Evolutionary conservation across 345 rosid genomes (phyloP), one percentile per base, ranked within the genome.

Genomic region (Excoecaria cochinchinensis): DNA sequence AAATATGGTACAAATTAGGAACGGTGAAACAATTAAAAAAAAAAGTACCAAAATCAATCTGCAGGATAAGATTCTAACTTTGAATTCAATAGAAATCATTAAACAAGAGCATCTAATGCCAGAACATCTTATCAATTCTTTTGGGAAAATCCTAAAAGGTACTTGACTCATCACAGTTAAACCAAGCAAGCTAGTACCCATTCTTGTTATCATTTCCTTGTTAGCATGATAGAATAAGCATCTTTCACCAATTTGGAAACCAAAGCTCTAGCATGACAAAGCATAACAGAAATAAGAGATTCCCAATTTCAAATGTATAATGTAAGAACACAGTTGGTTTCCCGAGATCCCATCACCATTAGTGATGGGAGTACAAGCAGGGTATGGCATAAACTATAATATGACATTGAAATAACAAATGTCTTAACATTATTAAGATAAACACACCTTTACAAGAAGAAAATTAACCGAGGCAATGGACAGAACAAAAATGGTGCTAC

Each of bases 391-490:
- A 55, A 55, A 15, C 19, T 55, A 55, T 19, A 3, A 16, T 55
- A 15, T 55, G 24, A 56, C 21, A 19, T 16, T 19, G 58, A 53
- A 19, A 15, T 15, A 53, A 5, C 60, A 0, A 19, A 56, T 6
- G 8, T 8, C 25, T 1, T 1, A 56, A 21, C 21, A 56, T 3
- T 56, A 56, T 15, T 25, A 71, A 59, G 24, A 8, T 56, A 63
- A 42, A 75, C 82, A 58, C 79, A 92, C 98, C 98, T 92, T 94
- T 46, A 87, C 90, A 11, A 95, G 87, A 72, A 95, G 71, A 81
- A 83, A 95, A 80, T 95, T 92, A 7, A 83, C 84, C 5, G 89
- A 75, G 25, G 94, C 93, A 60, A 92, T 91, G 40, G 81, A 71
- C 47, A 95, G 75, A 82, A 95, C 85, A 79, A 85, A 91, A 50